Conservation (phyloP, 163 green algal species). For the Prototheca wickerhamii region DNA sequence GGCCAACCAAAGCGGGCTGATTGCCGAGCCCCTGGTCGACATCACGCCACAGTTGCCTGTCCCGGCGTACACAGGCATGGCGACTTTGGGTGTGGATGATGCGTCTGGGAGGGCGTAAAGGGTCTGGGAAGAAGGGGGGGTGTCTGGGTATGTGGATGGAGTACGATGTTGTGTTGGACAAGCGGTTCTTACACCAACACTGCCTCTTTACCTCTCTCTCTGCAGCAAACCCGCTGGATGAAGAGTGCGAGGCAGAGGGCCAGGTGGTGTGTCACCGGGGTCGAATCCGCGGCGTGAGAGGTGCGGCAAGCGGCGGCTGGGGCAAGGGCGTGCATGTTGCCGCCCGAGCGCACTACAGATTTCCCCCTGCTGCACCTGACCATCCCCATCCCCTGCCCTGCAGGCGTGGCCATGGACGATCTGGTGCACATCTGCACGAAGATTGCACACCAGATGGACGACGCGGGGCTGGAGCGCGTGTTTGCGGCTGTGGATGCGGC, state of each 20-base stretch:
- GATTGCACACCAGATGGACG: constrained; percentile 53
- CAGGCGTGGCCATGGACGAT: constrained; percentile 91
- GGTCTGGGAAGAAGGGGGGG: neutral
- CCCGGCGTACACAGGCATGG: constrained; percentile 51
- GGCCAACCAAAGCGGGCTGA: constrained; percentile 93
- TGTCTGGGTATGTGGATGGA: neutral
- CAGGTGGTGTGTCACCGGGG: constrained; percentile 85
- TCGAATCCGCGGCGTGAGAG: constrained; percentile 68
- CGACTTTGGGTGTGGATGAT: too few relatives aligned
- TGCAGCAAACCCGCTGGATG: constrained; percentile 57
- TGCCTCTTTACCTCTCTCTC: neutral
- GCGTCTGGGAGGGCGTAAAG: too few relatives aligned
- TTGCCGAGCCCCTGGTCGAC: constrained; percentile 94
- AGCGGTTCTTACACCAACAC: too few relatives aligned
- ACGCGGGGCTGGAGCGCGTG: constrained; percentile 71
- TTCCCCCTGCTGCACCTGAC: neutral
- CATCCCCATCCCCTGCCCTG: neutral
- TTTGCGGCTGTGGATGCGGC: constrained; percentile 76
- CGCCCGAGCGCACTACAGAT: too few relatives aligned
- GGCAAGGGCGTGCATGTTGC: too few relatives aligned
- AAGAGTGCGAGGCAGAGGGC: constrained; percentile 72
- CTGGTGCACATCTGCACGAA: constrained; percentile 93
- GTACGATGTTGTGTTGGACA: too few relatives aligned
- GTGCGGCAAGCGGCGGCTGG: too few relatives aligned
- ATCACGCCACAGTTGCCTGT: constrained; percentile 87